Base-by-base conservation (phyloP, 1,284 basidiomycete species). In the Apiotrichum brassicae region DNA sequence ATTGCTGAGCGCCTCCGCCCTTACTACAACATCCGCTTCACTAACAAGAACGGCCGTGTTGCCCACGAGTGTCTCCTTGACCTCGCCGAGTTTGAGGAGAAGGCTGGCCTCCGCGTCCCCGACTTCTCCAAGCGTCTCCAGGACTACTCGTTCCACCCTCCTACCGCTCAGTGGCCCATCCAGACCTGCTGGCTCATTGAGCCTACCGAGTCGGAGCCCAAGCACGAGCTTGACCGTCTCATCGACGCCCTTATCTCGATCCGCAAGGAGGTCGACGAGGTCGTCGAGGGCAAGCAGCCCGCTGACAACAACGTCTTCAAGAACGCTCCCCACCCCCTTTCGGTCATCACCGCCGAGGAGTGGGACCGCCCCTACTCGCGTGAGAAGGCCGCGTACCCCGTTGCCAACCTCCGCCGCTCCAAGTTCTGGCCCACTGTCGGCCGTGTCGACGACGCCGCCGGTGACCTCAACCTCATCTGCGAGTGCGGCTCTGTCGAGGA, bases 161-260 rank as follows among this genome's bases (percentile, higher is more conserved):
- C 72, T 19, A 74, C 70, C 12, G 70, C 68, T 18, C 68, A 71
- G 13, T 95, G 92, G 92, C 92, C 92, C 11, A 89, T 88, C 58
- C 83, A 87, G 20, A 93, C 90, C 4, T 93, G 67, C 53, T 70
- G 65, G 65, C 77, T 92, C 46, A 93, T 95, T 55, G 91, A 95
- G 75, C 91, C 91, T 11, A 97, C 92, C 12, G 92, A 97, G 73
- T 91, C 87, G 0, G 92, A 97, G 74, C 83, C 85, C 2, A 77
- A 94, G 44, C 84, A 89, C 58, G 92, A 95, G 72, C 80, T 97
- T 48, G 88, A 97, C 66, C 80, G 85, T 63, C 94, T 97, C 77
- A 90, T 91, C 72, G 88, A 97, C 60, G 93, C 94, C 6, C 92
- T 97, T 85, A 93, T 98, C 59, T 81, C 86, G 58, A 98, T 98